These are phyloP conservation scores for Casuarina equisetifolia DNA, from an alignment of 306 rosid genomes.

Conservation along the genomic window DNA sequence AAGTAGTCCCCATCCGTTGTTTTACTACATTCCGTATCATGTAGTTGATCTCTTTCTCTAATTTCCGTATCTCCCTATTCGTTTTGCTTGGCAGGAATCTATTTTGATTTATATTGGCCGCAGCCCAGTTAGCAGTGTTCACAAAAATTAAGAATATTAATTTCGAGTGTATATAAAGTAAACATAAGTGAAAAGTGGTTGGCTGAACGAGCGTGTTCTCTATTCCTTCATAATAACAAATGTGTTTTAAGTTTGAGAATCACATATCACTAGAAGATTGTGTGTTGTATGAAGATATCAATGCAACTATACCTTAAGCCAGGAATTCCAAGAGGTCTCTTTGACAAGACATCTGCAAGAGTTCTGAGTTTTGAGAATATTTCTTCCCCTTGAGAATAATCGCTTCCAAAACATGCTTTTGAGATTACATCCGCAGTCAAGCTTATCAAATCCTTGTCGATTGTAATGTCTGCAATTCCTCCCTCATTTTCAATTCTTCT, in stretches of 20 bases:
- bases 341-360: conserved; percentile 53
- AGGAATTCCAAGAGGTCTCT: conserved; percentile 45
- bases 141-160: too few relatives aligned
- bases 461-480: conserved; percentile 34
- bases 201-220: too few relatives aligned
- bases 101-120: too few relatives aligned
- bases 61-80: conserved; percentile 56
- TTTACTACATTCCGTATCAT: conserved; percentile 44
- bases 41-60: conserved; percentile 57
- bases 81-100: conserved; percentile 58
- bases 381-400: conserved; percentile 55
- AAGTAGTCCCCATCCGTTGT: conserved; percentile 29
- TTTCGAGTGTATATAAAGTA: too few relatives aligned
- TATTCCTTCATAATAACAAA: too few relatives aligned
- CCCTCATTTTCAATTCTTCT: conserved; percentile 39
- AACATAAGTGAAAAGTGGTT: too few relatives aligned
- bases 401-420: conserved; percentile 71
- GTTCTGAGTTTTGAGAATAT: conserved; percentile 60
- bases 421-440: conserved; percentile 65
- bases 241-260: too few relatives aligned
- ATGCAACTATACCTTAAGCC: conserved; percentile 43
- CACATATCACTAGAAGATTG: too few relatives aligned
- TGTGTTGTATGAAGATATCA: neutral
- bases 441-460: conserved; percentile 51
- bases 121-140: too few relatives aligned